Percentiles rank a stretch among this genome's conserved stretches.
These are phyloP conservation scores for Camellia oleifera DNA, from an alignment of 179 eudicot genomes.

Conservation along the genomic window DNA sequence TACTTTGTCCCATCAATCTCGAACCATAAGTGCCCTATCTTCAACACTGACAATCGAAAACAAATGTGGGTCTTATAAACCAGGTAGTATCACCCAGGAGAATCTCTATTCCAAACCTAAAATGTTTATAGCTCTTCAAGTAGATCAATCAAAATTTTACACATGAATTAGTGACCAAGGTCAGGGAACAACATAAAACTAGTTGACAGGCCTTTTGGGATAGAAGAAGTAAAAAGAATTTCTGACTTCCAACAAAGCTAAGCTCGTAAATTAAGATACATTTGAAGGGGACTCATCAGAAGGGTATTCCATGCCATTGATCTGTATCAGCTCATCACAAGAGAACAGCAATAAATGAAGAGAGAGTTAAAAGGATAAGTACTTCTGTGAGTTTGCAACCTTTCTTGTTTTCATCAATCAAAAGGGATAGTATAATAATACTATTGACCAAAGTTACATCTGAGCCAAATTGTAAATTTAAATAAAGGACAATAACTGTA, in stretches of 20 bases:
- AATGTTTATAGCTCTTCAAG: neutral
- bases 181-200: neutral
- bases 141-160: neutral
- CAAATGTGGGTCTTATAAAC: neutral
- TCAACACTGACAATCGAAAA: neutral
- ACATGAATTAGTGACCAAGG: conserved; percentile 1
- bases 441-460: neutral
- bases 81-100: neutral
- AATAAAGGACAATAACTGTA: neutral
- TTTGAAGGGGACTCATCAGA: neutral
- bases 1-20: neutral
- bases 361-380: neutral
- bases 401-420: neutral
- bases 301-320: neutral
- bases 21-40: neutral
- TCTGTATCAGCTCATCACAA: conserved; percentile 4
- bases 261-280: neutral
- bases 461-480: neutral
- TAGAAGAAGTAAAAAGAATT: neutral
- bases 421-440: neutral
- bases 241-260: neutral
- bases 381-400: neutral
- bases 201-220: too few relatives aligned
- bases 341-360: neutral
- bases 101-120: neutral